Conservation (phyloP, 768 basidiomycete genomes). For the Podaxis rugospora region DNA sequence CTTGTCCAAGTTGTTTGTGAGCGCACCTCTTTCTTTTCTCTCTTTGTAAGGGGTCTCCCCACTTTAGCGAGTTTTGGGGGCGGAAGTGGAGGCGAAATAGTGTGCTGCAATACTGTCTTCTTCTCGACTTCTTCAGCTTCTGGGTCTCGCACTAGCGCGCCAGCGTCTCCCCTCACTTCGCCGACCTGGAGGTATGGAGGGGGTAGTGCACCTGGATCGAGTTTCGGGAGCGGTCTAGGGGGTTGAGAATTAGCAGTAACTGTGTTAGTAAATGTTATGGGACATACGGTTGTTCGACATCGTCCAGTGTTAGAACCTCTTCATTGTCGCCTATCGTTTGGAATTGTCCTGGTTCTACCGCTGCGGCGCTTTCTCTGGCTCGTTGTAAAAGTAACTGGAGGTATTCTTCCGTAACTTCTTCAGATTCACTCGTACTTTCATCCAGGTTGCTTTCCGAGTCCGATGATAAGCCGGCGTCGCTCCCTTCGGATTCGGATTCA, state of each 20-base stretch:
- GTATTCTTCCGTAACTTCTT: constrained; percentile 54
- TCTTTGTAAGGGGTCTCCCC: constrained; percentile 69
- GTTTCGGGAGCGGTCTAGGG: constrained; percentile 51
- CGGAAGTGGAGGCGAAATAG: constrained; percentile 58
- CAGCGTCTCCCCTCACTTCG: constrained; percentile 36
- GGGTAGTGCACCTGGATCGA: constrained; percentile 67
- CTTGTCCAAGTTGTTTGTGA: neutral
- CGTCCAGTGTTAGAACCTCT: constrained; percentile 49
- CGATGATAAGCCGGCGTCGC: constrained; percentile 6
- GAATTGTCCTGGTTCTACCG: constrained; percentile 24
- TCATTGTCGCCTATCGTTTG: constrained; percentile 33
- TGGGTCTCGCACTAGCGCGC: constrained; percentile 50
- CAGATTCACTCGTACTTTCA: constrained; percentile 26
- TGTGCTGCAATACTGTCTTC: constrained; percentile 41
- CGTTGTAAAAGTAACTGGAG: constrained; percentile 60
- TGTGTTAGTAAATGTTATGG: neutral
- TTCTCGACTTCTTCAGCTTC: constrained; percentile 51
- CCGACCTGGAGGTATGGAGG: constrained; percentile 58
- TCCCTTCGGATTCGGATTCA: constrained; percentile 33
- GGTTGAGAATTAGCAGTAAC: constrained; percentile 4
- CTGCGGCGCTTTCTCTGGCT: constrained; percentile 47
- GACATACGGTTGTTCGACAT: constrained; percentile 32
- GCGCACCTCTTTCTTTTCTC: constrained; percentile 64
- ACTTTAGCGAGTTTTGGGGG: constrained; percentile 55
- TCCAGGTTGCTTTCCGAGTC: constrained; percentile 1